A percentile compares a stretch with the other conserved stretches of the same genome.
Conservation (phyloP, 2,329 filamentous ascomycete species). For the Ceratocystis lukuohia region DNA sequence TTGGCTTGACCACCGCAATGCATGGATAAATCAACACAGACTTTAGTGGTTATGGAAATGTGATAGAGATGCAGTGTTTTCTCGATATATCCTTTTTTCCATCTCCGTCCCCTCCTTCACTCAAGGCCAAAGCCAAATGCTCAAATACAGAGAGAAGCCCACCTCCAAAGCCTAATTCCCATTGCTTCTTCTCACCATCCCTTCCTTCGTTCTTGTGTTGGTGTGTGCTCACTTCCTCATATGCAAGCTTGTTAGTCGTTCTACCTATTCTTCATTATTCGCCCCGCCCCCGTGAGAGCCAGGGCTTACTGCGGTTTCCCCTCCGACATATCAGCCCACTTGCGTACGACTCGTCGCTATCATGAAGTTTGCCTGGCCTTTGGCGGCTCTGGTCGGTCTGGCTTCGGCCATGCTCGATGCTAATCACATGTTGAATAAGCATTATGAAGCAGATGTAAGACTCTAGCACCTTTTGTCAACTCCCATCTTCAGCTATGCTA, state of each 20-base stretch:
- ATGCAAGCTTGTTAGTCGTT: no score
- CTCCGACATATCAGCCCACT: neutral
- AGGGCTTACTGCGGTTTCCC: neutral
- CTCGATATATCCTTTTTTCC: neutral
- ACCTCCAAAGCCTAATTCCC: neutral
- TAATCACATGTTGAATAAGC: neutral
- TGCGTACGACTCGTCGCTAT: neutral
- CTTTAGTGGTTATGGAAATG: neutral
- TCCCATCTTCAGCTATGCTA: neutral
- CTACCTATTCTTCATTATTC: neutral
- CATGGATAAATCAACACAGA: neutral
- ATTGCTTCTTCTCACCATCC: neutral
- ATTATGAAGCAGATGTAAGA: neutral
- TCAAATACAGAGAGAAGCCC: neutral
- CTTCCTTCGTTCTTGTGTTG: neutral
- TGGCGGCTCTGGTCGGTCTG: neutral
- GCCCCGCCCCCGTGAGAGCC: neutral
- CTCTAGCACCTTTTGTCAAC: no score
- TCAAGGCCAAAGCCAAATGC: neutral
- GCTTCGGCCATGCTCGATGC: slow-evolving; percentile 1
- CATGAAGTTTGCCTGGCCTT: slow-evolving; percentile 7
- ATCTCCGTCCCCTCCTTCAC: neutral
- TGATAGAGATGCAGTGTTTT: neutral
- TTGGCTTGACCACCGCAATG: neutral
- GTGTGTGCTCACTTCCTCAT: no score